Conservation (phyloP, 495 filamentous ascomycete genomes). For the Aspergillus incahuasiensis region DNA sequence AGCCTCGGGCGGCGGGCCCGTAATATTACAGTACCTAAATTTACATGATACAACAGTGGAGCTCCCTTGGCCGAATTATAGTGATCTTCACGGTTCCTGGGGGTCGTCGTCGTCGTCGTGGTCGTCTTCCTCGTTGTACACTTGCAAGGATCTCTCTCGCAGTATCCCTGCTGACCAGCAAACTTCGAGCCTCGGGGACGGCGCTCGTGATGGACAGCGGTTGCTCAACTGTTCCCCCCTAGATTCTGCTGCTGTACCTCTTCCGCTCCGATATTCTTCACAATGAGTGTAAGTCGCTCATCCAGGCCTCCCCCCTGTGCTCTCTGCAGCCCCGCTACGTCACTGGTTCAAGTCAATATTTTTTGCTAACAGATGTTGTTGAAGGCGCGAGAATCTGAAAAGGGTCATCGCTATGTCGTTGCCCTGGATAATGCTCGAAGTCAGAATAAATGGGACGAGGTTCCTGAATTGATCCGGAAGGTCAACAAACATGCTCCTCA, state of each 20-base stretch:
- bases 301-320: not conserved
- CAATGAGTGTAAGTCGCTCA: slow-evolving; percentile 36
- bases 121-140: not conserved
- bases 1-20: slow-evolving; percentile 26
- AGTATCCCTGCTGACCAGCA: not conserved
- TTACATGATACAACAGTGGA: slow-evolving; percentile 2
- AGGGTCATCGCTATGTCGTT: slow-evolving; percentile 73
- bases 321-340: slow-evolving; percentile 7
- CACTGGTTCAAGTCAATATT: not conserved
- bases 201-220: slow-evolving; percentile 14
- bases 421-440: slow-evolving; percentile 82
- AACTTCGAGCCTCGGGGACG: slow-evolving; percentile 17
- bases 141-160: not conserved
- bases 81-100: slow-evolving; percentile 11
- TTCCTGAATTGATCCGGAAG: slow-evolving; percentile 88
- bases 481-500: slow-evolving; percentile 89
- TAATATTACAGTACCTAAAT: slow-evolving; percentile 23
- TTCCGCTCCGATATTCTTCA: slow-evolving; percentile 23
- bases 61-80: slow-evolving; percentile 3
- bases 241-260: slow-evolving; percentile 8
- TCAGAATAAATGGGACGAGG: slow-evolving; percentile 79
- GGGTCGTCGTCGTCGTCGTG: slow-evolving; percentile 1
- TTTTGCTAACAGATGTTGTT: not conserved
- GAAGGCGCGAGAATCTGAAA: slow-evolving; percentile 49
- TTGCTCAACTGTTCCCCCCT: slow-evolving; percentile 17